Base-by-base conservation (phyloP, 495 filamentous ascomycete species). In the Penicillium canescens region DNA sequence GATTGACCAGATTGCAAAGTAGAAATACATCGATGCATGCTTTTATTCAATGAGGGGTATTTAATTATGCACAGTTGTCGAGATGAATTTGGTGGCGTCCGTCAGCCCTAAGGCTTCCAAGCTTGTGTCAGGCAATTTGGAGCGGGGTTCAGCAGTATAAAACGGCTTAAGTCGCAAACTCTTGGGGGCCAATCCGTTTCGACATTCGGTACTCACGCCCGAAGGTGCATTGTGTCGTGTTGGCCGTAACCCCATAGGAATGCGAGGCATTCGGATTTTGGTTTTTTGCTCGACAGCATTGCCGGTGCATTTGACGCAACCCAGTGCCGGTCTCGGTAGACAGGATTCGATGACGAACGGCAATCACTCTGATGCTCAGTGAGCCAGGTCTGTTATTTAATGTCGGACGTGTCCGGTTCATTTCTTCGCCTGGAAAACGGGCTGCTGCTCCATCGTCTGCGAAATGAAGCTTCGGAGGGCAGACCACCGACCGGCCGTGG, bases 381-480 rank as follows among this genome's bases (percentile, higher is more conserved):
- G 18, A 16, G 12, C 37, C 4, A 18, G 26, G 24, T 2, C 12
- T 3, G 2, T 36, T 18, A 1, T 42, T 28, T 26, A 6, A 7
- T 34, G 16, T 28, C 10, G 13, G 18, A 28, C 1, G 5, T 9
- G 33, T 3, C 3, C 31, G 6, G 9, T 23, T 66, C 59, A 78
- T 57, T 72, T 69, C 20, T 65, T 66, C 18, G 56, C 50, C 61
- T 62, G 73, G 66, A 89, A 88, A 8, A 80, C 85, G 21, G 85
- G 82, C 46, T 88, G 88, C 62, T 85, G 83, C 61, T 90, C 86
- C 85, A 88, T 86, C 0, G 85, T 90, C 54, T 85, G 79, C 0
- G 85, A 82, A 35, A 91, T 87, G 51, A 88, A 88, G 28, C 72
- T 80, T 48, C 86, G 77, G 59, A 90, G 64, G 16, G 85, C 86